Evolutionary conservation across 768 basidiomycete genomes (phyloP), one percentile per base, ranked within the genome.

Genomic region (Suillus bovinus): DNA sequence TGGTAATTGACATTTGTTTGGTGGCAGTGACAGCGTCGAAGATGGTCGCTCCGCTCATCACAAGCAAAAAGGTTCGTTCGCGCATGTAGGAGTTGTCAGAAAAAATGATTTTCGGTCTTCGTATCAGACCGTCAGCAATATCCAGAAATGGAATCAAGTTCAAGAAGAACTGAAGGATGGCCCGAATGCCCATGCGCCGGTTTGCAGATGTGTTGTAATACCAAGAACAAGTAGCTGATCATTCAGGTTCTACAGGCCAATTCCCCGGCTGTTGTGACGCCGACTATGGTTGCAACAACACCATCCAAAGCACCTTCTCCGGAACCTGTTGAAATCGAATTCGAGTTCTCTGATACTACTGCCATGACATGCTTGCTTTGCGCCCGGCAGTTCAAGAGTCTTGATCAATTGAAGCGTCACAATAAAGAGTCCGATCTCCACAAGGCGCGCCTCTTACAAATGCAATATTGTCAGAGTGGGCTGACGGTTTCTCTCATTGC

Each of bases 91-190:
- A 53, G 17, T 52, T 38, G 34, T 20, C 54, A n/a, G 57, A 36
- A n/a, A n/a, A 68, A 49, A 31, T 62, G 17, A 5, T 54, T 9
- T 58, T 46, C 52, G 61, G 55, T 33, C 24, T 29, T 29, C 38
- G 27, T 47, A 71, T 22, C 71, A 97, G 93, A 91, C 88, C 50
- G 91, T 85, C 55, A 91, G 84, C 73, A 94, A 95, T 69, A 98
- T 99, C 71, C 88, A 84, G 69, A 98, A 99, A 73, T 99, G 96
- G 97, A 99, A 96, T 72, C 90, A 89, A 78, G 93, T 96, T 11
- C 93, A 96, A 76, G 90, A 89, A 76, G 96, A 94, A 69, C 82
- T 97, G 56, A 84, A 83, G 39, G 81, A 84, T 63, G 75, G 79
- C 47, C 61, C 77, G 36, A 71, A 69, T 61, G 64, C 70, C 58